Base-by-base conservation (phyloP, 176 grass and related monocot species). In the Alloteropsis semialata region DNA sequence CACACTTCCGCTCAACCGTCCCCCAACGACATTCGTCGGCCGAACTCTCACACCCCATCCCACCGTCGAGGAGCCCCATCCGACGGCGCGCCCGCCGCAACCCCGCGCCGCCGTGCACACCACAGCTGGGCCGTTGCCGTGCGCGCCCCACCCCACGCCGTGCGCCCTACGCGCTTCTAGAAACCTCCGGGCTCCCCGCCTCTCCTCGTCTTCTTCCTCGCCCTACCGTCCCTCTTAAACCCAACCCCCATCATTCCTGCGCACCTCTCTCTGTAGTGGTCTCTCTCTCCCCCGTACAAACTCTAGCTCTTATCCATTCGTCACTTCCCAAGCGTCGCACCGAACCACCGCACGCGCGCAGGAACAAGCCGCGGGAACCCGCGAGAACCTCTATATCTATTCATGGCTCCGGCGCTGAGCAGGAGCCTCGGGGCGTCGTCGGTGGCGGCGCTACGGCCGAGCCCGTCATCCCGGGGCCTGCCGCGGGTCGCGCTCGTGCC, bases 371-470 rank as follows among this genome's bases (percentile, higher is more conserved):
- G n/a, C n/a, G n/a, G n/a, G n/a, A 19, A 6, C 19, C 15, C 18
- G 15, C 5, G 38, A 12, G 16, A 56, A 28, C 10, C 60, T 29
- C 32, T 12, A 6, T 21, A 53, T 61, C 50, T 36, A 29, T 46
- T 22, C 51, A 96, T 96, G 94, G 91, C 88, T 22, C 83, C 86
- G 51, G 56, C 75, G 36, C 58, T 89, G 36, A 88, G 90, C 79
- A 85, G 90, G 90, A 92, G 85, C 79, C 76, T 93, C 64, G 91
- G 84, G 44, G 60, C 85, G 19, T 88, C 85, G 22, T 88, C 88
- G 12, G 83, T 93, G 42, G 82, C 86, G 74, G 88, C 91, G 58
- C 83, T 92, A 65, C 79, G 59, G 65, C 88, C 81, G 46, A 77
- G 75, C 59, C 73, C 73, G 58, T 45, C 68, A 33, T 70, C 55